Conservation (phyloP, 2,329 filamentous ascomycete species). For the Magnaporthiopsis incrustans region DNA sequence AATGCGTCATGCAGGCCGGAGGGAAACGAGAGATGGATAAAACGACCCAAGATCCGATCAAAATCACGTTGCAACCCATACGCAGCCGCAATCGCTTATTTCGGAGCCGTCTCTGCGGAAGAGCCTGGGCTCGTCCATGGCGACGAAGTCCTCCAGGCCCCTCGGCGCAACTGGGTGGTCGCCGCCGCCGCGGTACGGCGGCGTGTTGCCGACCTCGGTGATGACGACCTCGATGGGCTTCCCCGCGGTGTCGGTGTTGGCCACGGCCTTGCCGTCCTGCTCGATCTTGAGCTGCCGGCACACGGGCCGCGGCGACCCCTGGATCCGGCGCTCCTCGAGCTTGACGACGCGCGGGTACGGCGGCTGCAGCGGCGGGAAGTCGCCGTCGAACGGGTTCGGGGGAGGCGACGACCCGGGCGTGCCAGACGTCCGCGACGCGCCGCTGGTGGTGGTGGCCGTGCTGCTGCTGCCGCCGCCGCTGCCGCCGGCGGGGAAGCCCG, state of each 20-base stretch:
- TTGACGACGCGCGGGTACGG: conserved; percentile 46
- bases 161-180: background rate
- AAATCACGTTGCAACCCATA: conserved; percentile 41
- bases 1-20: background rate
- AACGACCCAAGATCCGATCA: background rate
- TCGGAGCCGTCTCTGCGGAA: conserved; percentile 21
- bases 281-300: conserved; percentile 42
- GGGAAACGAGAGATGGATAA: background rate
- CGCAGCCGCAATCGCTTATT: conserved; percentile 43
- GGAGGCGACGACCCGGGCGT: conserved; percentile 11
- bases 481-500: background rate
- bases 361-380: conserved; percentile 18
- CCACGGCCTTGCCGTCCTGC: conserved; percentile 27
- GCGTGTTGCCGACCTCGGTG: conserved; percentile 23
- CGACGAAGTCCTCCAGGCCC: conserved; percentile 1
- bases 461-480: background rate
- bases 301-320: conserved; percentile 26
- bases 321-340: conserved; percentile 43
- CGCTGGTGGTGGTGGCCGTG: background rate
- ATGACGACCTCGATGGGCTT: conserved; percentile 35
- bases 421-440: conserved; percentile 6
- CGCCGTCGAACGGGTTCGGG: conserved; percentile 9
- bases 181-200: background rate
- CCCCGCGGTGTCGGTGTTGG: conserved; percentile 28
- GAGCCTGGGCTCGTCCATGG: conserved; percentile 4